phyloP scores from a whole-genome alignment of 768 basidiomycete genomes.

The Lactarius hatsudake region DNA sequence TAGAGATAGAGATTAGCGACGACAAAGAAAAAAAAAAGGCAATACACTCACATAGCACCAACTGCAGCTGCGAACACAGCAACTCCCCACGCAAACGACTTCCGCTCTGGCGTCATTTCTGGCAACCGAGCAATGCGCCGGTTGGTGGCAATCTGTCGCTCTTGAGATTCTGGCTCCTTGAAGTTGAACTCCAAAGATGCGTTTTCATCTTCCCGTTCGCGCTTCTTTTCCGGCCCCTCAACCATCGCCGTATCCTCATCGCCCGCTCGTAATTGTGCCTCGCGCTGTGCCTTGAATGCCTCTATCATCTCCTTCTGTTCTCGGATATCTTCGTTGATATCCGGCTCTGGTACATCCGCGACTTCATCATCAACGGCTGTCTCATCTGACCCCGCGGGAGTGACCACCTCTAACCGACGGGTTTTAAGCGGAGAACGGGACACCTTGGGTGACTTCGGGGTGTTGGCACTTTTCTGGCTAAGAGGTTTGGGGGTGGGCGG shows the following conservation, averaged over 20 bases:
- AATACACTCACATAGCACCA: conserved; percentile 69
- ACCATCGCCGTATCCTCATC: conserved; percentile 27
- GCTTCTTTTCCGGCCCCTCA: conserved; percentile 37
- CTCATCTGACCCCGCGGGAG: conserved; percentile 58
- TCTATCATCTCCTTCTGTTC: conserved; percentile 79
- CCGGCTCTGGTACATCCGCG: conserved; percentile 49
- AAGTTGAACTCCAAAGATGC: conserved; percentile 56
- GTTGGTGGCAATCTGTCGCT: conserved; percentile 60
- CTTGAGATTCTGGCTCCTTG: conserved; percentile 61
- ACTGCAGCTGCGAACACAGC: conserved; percentile 81
- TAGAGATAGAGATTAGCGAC: conserved; percentile 11
- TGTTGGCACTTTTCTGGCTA: conserved; percentile 32
- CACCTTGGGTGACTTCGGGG: conserved; percentile 38
- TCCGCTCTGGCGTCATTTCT: conserved; percentile 60
- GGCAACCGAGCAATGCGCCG: conserved; percentile 54
- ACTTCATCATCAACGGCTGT: conserved; percentile 62
- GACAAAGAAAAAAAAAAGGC: conserved; percentile 1
- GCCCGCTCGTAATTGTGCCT: conserved; percentile 32
- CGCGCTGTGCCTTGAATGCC: conserved; percentile 64
- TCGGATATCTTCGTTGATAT: conserved; percentile 66
- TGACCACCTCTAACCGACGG: conserved; percentile 38
- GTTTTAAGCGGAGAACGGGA: conserved; percentile 38
- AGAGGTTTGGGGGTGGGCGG: conserved; percentile 40
- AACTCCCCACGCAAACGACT: conserved; percentile 79
- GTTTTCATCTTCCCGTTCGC: conserved; percentile 55